Percentiles rank a stretch among this genome's conserved stretches.
These are phyloP conservation scores for Fusarium papillatum DNA, from an alignment of 2,329 filamentous ascomycete species.

Conservation along the genomic window DNA sequence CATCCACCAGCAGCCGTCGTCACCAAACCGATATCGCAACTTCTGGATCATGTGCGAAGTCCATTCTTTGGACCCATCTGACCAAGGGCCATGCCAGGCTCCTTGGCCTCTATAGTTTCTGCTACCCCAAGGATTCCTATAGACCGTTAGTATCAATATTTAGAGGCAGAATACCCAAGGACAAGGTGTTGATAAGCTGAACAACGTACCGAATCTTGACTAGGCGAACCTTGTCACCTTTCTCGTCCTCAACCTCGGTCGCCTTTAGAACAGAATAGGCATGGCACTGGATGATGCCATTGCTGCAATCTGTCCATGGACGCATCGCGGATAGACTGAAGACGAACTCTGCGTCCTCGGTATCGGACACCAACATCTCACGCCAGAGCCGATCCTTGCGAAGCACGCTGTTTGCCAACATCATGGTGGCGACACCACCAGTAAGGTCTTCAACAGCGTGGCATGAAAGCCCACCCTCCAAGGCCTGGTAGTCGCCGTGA, in stretches of 20 bases:
- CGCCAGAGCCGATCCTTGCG: constrained; percentile 80
- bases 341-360: constrained; percentile 77
- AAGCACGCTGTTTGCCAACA: constrained; percentile 70
- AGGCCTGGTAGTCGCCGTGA: constrained; percentile 78
- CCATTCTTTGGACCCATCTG: constrained; percentile 81
- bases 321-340: constrained; percentile 60
- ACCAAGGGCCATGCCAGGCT: constrained; percentile 82
- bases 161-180: not conserved
- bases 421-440: constrained; percentile 68
- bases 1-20: constrained; percentile 72
- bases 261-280: constrained; percentile 66
- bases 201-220: constrained; percentile 58
- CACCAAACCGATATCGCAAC: constrained; percentile 75
- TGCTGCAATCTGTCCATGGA: constrained; percentile 43
- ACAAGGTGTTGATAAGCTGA: not conserved
- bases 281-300: constrained; percentile 60
- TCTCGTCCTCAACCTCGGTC: constrained; percentile 57
- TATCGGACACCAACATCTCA: constrained; percentile 75
- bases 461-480: constrained; percentile 76
- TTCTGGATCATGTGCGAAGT: constrained; percentile 79
- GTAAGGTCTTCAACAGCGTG: constrained; percentile 63
- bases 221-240: constrained; percentile 54
- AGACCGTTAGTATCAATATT: constrained; percentile 2
- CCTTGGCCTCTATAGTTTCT: constrained; percentile 53
- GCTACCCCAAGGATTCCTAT: constrained; percentile 80